phyloP scores from a whole-genome alignment of 352 stramenopile genomes.

The Phytopythium helicoides region DNA sequence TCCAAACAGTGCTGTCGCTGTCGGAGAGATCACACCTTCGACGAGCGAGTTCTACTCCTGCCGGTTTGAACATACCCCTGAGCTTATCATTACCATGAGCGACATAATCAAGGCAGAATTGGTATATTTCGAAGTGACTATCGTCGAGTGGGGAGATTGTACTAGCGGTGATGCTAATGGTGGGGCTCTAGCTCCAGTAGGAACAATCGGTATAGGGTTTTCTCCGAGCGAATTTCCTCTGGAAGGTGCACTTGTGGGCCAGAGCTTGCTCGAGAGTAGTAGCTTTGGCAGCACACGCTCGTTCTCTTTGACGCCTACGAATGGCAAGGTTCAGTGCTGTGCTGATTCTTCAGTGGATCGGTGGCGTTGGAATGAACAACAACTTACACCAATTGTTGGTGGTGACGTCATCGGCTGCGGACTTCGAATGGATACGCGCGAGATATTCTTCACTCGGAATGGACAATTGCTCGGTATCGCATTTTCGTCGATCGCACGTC shows the following conservation, averaged over 20 bases:
- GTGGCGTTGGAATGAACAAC: conserved; percentile 70
- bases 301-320: conserved; percentile 70
- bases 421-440: conserved; percentile 72
- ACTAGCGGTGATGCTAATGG: conserved; percentile 5
- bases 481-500: conserved; percentile 65
- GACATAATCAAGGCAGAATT: conserved; percentile 71
- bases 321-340: conserved; percentile 59
- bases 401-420: conserved; percentile 81
- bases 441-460: conserved; percentile 88
- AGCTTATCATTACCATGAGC: conserved; percentile 68
- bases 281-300: conserved; percentile 35
- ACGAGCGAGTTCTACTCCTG: conserved; percentile 55
- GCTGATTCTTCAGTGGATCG: conserved; percentile 51
- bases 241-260: conserved; percentile 58
- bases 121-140: conserved; percentile 79
- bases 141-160: conserved; percentile 55
- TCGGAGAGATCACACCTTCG: conserved; percentile 11
- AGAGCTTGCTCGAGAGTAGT: conserved; percentile 10
- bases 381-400: conserved; percentile 28
- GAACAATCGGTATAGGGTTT: conserved; percentile 56
- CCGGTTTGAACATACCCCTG: conserved; percentile 77
- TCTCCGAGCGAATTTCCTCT: conserved; percentile 67
- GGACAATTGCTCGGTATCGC: conserved; percentile 71
- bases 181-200: conserved; percentile 1
- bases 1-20: conserved; percentile 10